Evolutionary conservation across 768 basidiomycete species (phyloP).

Genomic region (Russula foetens): DNA sequence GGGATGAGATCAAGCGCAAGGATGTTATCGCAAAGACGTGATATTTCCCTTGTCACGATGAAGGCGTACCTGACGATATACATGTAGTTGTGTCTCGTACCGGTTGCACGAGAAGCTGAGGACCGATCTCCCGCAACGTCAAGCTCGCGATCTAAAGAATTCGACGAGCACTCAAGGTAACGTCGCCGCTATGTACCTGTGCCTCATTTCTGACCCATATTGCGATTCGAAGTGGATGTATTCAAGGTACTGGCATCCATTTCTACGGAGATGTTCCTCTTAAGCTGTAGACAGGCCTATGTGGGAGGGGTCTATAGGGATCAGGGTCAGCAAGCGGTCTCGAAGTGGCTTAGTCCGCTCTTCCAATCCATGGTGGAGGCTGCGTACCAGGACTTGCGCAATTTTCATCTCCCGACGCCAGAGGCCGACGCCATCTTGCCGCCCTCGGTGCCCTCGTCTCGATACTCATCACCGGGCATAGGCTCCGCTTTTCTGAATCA

Average conservation of each 20-base stretch:
- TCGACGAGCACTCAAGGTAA: slow-evolving; percentile 1
- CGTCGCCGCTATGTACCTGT: not conserved
- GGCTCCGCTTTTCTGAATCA: not conserved
- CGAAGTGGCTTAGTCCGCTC: slow-evolving; percentile 2
- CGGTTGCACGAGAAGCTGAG: not conserved
- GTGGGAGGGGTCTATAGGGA: slow-evolving; percentile 12
- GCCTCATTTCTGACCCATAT: not conserved
- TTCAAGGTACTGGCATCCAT: slow-evolving; percentile 5
- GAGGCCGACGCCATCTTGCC: not conserved
- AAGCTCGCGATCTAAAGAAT: not conserved
- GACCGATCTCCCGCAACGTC: not conserved
- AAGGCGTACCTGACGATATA: not conserved
- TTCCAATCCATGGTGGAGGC: not conserved
- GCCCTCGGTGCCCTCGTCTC: not conserved
- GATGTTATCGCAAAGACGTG: slow-evolving; percentile 1
- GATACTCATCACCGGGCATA: not conserved
- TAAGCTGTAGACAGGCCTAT: slow-evolving; percentile 1
- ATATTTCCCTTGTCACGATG: not conserved
- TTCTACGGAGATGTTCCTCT: not conserved
- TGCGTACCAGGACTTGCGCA: not conserved
- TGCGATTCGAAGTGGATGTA: not conserved
- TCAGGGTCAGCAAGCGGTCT: not conserved
- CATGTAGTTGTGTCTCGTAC: not conserved
- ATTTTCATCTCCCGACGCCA: not conserved
- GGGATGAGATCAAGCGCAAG: slow-evolving; percentile 1